Conservation (phyloP, 2,329 filamentous ascomycete species). For the Alternaria infectoria region DNA sequence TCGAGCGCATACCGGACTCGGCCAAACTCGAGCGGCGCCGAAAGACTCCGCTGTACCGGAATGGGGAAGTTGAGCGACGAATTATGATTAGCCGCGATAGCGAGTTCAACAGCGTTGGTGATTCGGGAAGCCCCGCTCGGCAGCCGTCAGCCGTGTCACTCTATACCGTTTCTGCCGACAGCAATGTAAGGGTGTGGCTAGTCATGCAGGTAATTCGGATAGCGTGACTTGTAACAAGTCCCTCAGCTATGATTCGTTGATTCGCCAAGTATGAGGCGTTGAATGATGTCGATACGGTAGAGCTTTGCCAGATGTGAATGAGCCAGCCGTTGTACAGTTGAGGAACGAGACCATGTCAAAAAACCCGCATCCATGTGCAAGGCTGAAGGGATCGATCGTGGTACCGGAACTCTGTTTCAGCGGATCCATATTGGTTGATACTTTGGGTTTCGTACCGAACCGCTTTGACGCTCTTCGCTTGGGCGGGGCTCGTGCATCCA, state of each 20-base stretch:
- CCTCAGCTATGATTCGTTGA: constrained; percentile 14
- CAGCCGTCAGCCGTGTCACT: constrained; percentile 21
- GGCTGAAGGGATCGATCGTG: not conserved
- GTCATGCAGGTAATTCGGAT: constrained; percentile 29
- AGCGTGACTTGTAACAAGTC: constrained; percentile 13
- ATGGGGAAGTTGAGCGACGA: constrained; percentile 7
- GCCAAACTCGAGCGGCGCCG: not conserved
- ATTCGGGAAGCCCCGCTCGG: constrained; percentile 31
- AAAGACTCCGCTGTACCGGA: constrained; percentile 3
- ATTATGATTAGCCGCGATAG: constrained; percentile 15
- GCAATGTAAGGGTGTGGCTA: constrained; percentile 20
- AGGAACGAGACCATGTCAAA: not conserved
- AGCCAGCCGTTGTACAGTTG: not conserved
- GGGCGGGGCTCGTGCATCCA: constrained; percentile 9
- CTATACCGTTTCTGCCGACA: constrained; percentile 5
- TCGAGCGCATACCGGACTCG: not conserved
- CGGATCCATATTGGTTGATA: constrained; percentile 1
- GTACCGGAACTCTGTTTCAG: constrained; percentile 9
- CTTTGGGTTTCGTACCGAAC: constrained; percentile 22
- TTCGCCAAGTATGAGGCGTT: not conserved
- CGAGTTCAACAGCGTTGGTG: constrained; percentile 11
- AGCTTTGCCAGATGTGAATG: constrained; percentile 2
- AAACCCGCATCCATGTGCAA: not conserved
- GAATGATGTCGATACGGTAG: constrained; percentile 1
- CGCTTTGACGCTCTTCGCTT: constrained; percentile 18